Evolutionary conservation across 805 yeast genomes (phyloP).

Genomic region (Sugiyamaella valdiviana): DNA sequence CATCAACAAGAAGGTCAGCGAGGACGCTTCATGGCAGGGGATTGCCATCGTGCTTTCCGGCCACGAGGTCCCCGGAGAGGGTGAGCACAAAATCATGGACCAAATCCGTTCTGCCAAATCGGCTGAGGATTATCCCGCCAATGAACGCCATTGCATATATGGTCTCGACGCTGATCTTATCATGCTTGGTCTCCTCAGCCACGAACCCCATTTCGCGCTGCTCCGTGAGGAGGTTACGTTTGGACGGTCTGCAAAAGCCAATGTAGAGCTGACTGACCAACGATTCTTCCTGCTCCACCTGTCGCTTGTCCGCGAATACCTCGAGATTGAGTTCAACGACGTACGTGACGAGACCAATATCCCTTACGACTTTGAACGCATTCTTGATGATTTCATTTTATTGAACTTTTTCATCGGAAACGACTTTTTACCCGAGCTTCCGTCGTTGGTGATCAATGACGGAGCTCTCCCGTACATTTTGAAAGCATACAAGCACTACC

Average conservation of each 20-base stretch:
- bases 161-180: constrained; percentile 96
- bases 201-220: constrained; percentile 92
- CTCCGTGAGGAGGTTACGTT: constrained; percentile 93
- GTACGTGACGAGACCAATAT: constrained; percentile 59
- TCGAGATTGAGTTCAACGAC: constrained; percentile 76
- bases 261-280: constrained; percentile 59
- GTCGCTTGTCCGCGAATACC: constrained; percentile 82
- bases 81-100: constrained; percentile 96
- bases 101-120: constrained; percentile 74
- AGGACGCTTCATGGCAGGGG: constrained; percentile 80
- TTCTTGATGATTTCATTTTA: constrained; percentile 86
- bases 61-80: constrained; percentile 97
- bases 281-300: constrained; percentile 78
- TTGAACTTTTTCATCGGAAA: constrained; percentile 94
- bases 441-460: constrained; percentile 85
- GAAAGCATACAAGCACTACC: constrained; percentile 77
- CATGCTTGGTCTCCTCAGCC: constrained; percentile 84
- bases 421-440: constrained; percentile 94
- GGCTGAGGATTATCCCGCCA: constrained; percentile 66
- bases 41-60: constrained; percentile 77
- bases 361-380: constrained; percentile 73
- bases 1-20: constrained; percentile 78
- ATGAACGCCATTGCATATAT: constrained; percentile 86
- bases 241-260: constrained; percentile 44
- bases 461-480: constrained; percentile 94